A percentile compares a stretch with the other conserved stretches of the same genome.
Conservation (phyloP, 1,139 yeast species). For the Candida gigantensis region DNA sequence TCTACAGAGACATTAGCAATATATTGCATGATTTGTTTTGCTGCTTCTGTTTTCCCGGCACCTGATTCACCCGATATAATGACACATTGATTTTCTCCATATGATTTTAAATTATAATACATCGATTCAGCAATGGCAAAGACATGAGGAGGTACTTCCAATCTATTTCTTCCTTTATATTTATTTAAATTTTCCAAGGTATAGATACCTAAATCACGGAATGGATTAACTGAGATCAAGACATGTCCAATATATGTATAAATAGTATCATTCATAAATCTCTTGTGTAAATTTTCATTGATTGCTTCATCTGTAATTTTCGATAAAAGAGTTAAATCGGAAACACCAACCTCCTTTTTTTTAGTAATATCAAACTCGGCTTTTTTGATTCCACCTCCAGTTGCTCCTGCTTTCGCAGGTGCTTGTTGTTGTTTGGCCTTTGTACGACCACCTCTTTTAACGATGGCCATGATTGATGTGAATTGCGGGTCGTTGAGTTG, state of each 20-base stretch:
- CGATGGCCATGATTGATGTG: conserved; percentile 58
- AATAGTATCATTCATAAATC: conserved; percentile 87
- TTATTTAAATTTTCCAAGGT: conserved; percentile 72
- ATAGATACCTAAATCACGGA: conserved; percentile 93
- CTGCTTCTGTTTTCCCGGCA: conserved; percentile 99
- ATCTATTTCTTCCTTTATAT: conserved; percentile 87
- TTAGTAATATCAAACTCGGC: conserved; percentile 88
- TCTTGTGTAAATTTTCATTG: conserved; percentile 84
- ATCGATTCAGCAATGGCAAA: conserved; percentile 96
- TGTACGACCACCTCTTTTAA: conserved; percentile 71
- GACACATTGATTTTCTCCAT: conserved; percentile 95
- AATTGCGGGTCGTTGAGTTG: not conserved
- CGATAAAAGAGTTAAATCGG: conserved; percentile 86
- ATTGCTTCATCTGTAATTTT: conserved; percentile 91
- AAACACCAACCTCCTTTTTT: conserved; percentile 96
- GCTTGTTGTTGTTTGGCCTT: conserved; percentile 60
- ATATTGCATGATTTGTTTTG: conserved; percentile 97
- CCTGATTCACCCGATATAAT: conserved; percentile 99
- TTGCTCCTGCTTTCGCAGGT: conserved; percentile 45
- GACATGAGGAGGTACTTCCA: conserved; percentile 99
- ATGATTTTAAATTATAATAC: conserved; percentile 94
- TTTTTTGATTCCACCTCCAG: conserved; percentile 63
- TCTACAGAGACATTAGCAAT: conserved; percentile 77
- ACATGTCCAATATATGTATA: conserved; percentile 89
- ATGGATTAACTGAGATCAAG: conserved; percentile 94